Evolutionary conservation across 2,329 filamentous ascomycete species (phyloP).

Genomic region (Cladorrhinum sp.): DNA sequence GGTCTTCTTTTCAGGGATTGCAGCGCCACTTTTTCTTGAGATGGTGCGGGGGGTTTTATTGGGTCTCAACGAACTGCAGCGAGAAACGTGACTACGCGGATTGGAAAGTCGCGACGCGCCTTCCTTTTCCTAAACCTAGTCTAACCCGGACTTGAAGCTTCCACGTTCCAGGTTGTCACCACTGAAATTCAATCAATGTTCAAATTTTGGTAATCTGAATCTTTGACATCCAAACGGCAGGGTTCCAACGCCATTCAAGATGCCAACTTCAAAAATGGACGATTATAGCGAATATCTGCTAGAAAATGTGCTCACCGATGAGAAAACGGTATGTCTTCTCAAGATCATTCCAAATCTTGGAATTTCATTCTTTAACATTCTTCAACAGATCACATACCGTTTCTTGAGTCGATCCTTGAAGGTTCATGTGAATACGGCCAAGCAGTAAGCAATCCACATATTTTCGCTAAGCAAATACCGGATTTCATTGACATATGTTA

Average conservation of each 20-base stretch:
- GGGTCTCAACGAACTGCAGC: neutral
- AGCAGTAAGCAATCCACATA: slow-evolving; percentile 61
- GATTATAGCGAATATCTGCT: slow-evolving; percentile 72
- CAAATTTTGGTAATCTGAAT: too few relatives aligned
- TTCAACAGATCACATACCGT: slow-evolving; percentile 75
- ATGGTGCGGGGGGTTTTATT: neutral
- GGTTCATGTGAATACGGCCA: slow-evolving; percentile 82
- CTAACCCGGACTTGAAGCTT: too few relatives aligned
- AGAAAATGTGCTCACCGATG: slow-evolving; percentile 72
- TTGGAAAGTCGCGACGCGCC: slow-evolving; percentile 6
- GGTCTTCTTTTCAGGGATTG: slow-evolving; percentile 1
- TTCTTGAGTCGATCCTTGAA: slow-evolving; percentile 77
- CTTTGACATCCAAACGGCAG: too few relatives aligned
- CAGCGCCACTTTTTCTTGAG: slow-evolving; percentile 14
- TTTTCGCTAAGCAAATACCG: neutral
- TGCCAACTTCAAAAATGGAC: slow-evolving; percentile 46
- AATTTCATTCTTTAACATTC: neutral
- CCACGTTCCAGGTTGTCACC: too few relatives aligned
- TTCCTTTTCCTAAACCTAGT: neutral
- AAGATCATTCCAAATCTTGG: neutral
- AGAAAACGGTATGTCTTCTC: slow-evolving; percentile 58
- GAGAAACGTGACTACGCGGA: slow-evolving; percentile 28
- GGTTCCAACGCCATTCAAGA: too few relatives aligned
- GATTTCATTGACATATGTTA: slow-evolving; percentile 36
- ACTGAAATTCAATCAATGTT: too few relatives aligned